Evolutionary conservation across 441 rosid genomes (phyloP).

Genomic region (Populus tomentosa): DNA sequence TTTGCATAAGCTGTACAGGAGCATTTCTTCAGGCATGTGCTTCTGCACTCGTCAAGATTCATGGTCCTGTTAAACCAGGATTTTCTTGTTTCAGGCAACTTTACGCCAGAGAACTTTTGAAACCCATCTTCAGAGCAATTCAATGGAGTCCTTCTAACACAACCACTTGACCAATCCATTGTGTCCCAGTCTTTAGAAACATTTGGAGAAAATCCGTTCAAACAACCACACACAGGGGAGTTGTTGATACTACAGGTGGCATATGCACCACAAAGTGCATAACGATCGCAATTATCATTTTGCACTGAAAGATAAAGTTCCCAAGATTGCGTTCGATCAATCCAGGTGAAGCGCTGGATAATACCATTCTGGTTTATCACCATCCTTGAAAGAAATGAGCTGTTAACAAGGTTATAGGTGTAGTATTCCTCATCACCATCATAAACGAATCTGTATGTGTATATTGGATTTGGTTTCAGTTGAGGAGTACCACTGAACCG

Average conservation of each 20-base stretch:
- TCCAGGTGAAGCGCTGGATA: constrained; percentile 8
- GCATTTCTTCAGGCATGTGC: background rate
- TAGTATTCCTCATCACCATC: constrained; percentile 12
- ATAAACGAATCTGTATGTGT: background rate
- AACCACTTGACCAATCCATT: constrained; percentile 11
- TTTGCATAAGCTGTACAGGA: background rate
- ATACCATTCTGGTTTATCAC: constrained; percentile 11
- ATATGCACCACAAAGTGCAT: constrained; percentile 7
- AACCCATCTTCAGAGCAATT: constrained; percentile 7
- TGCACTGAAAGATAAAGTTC: background rate
- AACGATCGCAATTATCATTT: constrained; percentile 8
- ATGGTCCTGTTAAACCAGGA: background rate
- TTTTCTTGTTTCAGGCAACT: constrained; percentile 1
- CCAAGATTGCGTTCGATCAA: background rate
- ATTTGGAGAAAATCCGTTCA: background rate
- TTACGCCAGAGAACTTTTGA: background rate
- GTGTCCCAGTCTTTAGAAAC: background rate
- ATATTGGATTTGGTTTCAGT: constrained; percentile 10
- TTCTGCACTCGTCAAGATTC: constrained; percentile 2
- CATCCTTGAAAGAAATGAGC: constrained; percentile 12
- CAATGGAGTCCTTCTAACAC: constrained; percentile 6
- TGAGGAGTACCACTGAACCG: constrained; percentile 16
- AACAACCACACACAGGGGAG: constrained; percentile 1
- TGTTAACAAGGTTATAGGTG: background rate
- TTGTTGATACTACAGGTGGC: background rate